Conservation (phyloP, 2,329 filamentous ascomycete genomes). For the Colletotrichum sp. region DNA sequence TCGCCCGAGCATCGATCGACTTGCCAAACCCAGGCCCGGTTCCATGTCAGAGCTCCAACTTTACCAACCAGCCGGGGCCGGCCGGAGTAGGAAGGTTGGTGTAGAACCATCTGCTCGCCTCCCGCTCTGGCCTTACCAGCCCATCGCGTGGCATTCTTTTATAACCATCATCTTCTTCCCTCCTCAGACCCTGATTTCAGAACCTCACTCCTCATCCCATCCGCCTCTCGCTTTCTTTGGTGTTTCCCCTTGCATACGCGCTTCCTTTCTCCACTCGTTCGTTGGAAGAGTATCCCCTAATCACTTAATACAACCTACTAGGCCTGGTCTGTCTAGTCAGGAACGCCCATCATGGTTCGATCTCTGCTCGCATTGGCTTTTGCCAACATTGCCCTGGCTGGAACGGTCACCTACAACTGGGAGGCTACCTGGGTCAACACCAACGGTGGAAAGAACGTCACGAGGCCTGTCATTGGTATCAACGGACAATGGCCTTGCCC, state of each 20-base stretch:
- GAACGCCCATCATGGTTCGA: background rate
- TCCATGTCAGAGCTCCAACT: constrained; percentile 14
- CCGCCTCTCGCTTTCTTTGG: background rate
- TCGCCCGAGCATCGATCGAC: constrained; percentile 3
- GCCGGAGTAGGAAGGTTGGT: background rate
- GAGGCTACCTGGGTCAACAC: constrained; percentile 44
- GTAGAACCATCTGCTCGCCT: background rate
- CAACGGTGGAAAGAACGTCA: constrained; percentile 38
- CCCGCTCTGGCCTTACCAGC: background rate
- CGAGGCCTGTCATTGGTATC: constrained; percentile 52
- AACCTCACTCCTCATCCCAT: background rate
- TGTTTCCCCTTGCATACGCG: background rate
- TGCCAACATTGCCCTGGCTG: constrained; percentile 29
- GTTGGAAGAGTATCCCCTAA: background rate
- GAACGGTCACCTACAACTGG: constrained; percentile 41
- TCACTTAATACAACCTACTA: background rate
- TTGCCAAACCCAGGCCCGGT: background rate
- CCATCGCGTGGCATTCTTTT: background rate
- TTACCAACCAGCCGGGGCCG: constrained; percentile 7
- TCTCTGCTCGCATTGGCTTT: constrained; percentile 20
- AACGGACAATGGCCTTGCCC: constrained; percentile 69
- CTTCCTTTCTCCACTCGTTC: constrained; percentile 12
- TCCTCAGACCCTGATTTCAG: background rate
- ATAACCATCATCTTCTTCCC: background rate
- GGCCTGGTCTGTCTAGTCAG: background rate